Percentiles rank a stretch among this genome's conserved stretches.
Conservation (phyloP, 1,139 yeast genomes). For the Suhomyces anneliseae region DNA sequence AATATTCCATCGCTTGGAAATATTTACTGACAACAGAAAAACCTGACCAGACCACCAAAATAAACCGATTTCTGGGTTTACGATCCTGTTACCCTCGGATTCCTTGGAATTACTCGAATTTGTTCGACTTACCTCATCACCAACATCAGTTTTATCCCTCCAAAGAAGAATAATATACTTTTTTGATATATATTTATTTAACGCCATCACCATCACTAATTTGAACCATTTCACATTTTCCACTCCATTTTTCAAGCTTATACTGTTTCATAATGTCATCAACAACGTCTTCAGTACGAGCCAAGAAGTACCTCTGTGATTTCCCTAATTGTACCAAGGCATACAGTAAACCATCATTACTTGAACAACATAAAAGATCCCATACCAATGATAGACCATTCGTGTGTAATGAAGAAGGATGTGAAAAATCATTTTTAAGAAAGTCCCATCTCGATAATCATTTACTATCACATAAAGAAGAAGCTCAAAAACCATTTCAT, state of each 20-base stretch:
- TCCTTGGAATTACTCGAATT: background rate
- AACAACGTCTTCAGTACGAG: conserved; percentile 7
- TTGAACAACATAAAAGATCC: conserved; percentile 76
- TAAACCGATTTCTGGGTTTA: background rate
- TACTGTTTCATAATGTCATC: conserved; percentile 1
- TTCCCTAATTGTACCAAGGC: conserved; percentile 69
- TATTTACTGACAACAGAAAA: background rate
- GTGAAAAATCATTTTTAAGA: conserved; percentile 67
- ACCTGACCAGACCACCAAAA: background rate
- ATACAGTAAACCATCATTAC: conserved; percentile 76
- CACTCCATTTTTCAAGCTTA: background rate
- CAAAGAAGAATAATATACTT: no score
- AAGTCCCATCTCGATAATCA: conserved; percentile 82
- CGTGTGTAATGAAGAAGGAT: conserved; percentile 52
- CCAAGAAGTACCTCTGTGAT: conserved; percentile 61
- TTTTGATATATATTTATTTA: no score
- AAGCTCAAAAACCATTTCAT: conserved; percentile 62
- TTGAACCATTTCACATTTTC: background rate
- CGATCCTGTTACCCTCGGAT: background rate
- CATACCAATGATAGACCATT: conserved; percentile 84
- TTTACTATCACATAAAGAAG: conserved; percentile 55
- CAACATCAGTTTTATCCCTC: no score
- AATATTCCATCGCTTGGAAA: background rate
- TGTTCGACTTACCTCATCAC: background rate
- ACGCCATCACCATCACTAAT: background rate